Percentiles rank a stretch among this genome's conserved stretches.
These are phyloP conservation scores for Chaetomium globosum DNA, from an alignment of 2,329 filamentous ascomycete species.

Conservation along the genomic window DNA sequence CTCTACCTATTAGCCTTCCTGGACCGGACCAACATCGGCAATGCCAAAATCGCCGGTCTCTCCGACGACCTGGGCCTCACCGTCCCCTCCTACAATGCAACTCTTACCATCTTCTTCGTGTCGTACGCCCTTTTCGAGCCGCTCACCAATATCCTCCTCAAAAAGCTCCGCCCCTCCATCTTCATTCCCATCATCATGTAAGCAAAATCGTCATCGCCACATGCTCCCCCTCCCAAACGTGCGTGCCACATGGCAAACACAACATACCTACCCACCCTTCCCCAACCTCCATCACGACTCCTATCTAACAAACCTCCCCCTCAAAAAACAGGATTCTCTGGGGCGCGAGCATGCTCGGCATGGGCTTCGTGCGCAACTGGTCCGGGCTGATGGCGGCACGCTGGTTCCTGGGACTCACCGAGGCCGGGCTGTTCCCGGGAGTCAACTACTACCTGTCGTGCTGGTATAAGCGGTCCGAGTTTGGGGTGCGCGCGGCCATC, in stretches of 20 bases:
- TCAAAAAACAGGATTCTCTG: slow-evolving; percentile 54
- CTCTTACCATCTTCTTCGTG: slow-evolving; percentile 82
- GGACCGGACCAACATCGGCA: slow-evolving; percentile 76
- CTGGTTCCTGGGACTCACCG: slow-evolving; percentile 72
- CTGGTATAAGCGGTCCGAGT: slow-evolving; percentile 77
- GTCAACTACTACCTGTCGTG: slow-evolving; percentile 72
- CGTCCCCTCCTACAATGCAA: slow-evolving; percentile 68
- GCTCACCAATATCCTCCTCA: slow-evolving; percentile 78
- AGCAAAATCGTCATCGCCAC: slow-evolving; percentile 37
- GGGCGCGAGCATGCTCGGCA: slow-evolving; percentile 70
- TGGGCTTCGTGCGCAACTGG: slow-evolving; percentile 67
- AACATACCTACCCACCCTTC: not conserved
- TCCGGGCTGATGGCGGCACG: slow-evolving; percentile 66
- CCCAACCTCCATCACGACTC: not conserved
- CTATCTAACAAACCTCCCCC: not conserved
- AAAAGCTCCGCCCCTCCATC: slow-evolving; percentile 71
- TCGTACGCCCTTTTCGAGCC: slow-evolving; percentile 81
- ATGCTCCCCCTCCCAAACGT: not conserved
- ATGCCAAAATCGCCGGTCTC: slow-evolving; percentile 63
- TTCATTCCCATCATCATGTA: slow-evolving; percentile 84
- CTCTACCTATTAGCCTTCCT: slow-evolving; percentile 76
- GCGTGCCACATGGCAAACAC: not conserved
- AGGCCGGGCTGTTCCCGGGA: slow-evolving; percentile 74
- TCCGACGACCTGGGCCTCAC: slow-evolving; percentile 62
- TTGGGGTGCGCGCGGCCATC: slow-evolving; percentile 71